phyloP scores from a whole-genome alignment of 805 yeast species.

The Schwanniomyces yamadae region DNA sequence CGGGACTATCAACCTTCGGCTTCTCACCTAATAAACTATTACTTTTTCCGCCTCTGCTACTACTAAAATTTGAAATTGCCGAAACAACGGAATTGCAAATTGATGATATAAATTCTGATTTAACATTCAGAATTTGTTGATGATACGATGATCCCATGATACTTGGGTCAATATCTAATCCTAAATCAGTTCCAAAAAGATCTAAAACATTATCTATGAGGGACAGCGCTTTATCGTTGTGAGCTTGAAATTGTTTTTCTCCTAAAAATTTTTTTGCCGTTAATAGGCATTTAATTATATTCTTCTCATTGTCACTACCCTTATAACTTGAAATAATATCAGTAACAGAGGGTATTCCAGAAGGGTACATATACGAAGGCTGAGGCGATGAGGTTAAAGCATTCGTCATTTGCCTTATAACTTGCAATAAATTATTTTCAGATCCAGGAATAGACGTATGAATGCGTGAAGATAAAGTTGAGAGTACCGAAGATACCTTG shows the following conservation, averaged over 20 bases:
- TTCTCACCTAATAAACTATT: conserved; percentile 18
- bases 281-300: conserved; percentile 28
- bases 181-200: conserved; percentile 11
- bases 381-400: conserved; percentile 21
- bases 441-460: conserved; percentile 18
- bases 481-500: conserved; percentile 33
- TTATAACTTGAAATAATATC: conserved; percentile 23
- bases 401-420: conserved; percentile 40
- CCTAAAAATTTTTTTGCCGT: conserved; percentile 33
- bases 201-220: conserved; percentile 24
- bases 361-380: conserved; percentile 10
- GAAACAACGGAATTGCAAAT: conserved; percentile 20
- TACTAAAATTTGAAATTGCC: conserved; percentile 24
- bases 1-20: conserved; percentile 30
- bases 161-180: conserved; percentile 7
- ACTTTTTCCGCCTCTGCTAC: conserved; percentile 15
- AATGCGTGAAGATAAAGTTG: conserved; percentile 32
- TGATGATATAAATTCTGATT: conserved; percentile 11
- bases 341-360: conserved; percentile 13
- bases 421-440: conserved; percentile 30
- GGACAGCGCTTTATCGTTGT: conserved; percentile 18
- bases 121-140: conserved; percentile 3
- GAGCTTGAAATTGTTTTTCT: conserved; percentile 8
- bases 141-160: conserved; percentile 1
- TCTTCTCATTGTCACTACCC: conserved; percentile 18